Evolutionary conservation across 495 filamentous ascomycete genomes (phyloP).

Genomic region (Lophiostoma macrostomum): DNA sequence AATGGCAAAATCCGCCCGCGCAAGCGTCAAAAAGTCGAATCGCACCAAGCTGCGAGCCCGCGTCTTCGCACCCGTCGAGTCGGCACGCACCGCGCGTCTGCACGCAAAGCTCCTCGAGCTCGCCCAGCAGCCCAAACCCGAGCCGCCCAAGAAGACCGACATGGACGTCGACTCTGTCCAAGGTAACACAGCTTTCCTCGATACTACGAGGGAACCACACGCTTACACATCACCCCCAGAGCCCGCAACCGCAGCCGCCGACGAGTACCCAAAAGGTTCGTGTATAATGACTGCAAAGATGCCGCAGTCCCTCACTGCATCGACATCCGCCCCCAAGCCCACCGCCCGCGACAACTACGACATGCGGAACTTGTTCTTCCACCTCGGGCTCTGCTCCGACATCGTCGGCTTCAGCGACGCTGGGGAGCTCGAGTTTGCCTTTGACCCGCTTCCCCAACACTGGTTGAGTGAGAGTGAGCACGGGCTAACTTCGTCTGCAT

Average conservation of each 20-base stretch:
- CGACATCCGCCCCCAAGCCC: constrained; percentile 6
- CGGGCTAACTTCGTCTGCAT: constrained; percentile 18
- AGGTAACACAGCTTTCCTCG: constrained; percentile 11
- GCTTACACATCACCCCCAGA: constrained; percentile 1
- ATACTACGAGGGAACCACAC: neutral
- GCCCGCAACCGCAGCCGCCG: constrained; percentile 10
- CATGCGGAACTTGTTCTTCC: neutral
- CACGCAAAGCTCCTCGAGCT: constrained; percentile 76
- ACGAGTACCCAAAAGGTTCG: constrained; percentile 26
- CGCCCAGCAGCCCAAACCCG: constrained; percentile 61
- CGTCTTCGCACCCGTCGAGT: constrained; percentile 75
- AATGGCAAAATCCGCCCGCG: constrained; percentile 82
- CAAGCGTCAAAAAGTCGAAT: constrained; percentile 74
- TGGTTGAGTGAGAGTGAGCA: constrained; percentile 19
- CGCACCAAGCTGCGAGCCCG: constrained; percentile 68
- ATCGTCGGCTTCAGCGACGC: constrained; percentile 19
- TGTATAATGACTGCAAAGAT: constrained; percentile 18
- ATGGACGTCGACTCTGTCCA: constrained; percentile 41
- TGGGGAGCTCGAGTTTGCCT: constrained; percentile 18
- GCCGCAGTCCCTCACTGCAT: constrained; percentile 9
- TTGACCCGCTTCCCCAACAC: constrained; percentile 15
- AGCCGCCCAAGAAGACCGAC: constrained; percentile 19
- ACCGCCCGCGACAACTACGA: constrained; percentile 5
- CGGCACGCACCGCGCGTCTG: constrained; percentile 71
- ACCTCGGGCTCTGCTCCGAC: constrained; percentile 29